Percentiles rank a stretch among this genome's conserved stretches.
Evolutionary conservation across 2,329 filamentous ascomycete genomes (phyloP).

Genomic region (Exophiala sp.): DNA sequence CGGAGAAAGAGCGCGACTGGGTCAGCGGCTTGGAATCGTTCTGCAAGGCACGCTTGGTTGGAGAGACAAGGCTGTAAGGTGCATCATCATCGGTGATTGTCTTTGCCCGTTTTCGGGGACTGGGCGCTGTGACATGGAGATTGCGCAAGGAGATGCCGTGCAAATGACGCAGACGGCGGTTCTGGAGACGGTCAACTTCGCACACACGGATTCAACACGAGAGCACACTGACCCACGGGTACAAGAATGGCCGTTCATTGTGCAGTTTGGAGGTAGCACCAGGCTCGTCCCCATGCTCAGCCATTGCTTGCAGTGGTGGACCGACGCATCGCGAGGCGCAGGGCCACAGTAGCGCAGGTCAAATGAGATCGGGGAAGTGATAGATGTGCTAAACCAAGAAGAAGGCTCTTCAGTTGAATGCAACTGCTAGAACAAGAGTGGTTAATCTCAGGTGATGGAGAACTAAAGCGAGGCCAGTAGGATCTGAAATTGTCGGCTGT

Average conservation of each 20-base stretch:
- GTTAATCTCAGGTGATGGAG: too few relatives aligned
- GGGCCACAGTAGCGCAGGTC: not conserved
- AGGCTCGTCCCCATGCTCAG: conserved; percentile 16
- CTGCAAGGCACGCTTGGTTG: conserved; percentile 58
- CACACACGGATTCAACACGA: not conserved
- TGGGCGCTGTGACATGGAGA: conserved; percentile 59
- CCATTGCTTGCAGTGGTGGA: conserved; percentile 12
- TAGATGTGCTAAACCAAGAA: not conserved
- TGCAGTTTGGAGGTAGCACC: conserved; percentile 12
- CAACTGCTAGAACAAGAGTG: too few relatives aligned
- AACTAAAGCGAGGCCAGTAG: too few relatives aligned
- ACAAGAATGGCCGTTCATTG: conserved; percentile 44
- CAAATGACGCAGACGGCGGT: conserved; percentile 81
- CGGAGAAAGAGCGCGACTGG: conserved; percentile 53
- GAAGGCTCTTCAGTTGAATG: too few relatives aligned
- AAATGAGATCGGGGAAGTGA: not conserved
- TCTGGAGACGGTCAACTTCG: conserved; percentile 44
- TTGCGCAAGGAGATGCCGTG: conserved; percentile 84
- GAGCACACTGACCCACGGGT: conserved; percentile 42
- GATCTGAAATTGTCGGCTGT: not conserved
- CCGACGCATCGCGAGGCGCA: conserved; percentile 15
- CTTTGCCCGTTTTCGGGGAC: conserved; percentile 47
- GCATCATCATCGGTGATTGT: conserved; percentile 72
- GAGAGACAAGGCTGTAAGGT: conserved; percentile 59
- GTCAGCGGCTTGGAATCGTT: conserved; percentile 45